phyloP scores from a whole-genome alignment of 2,329 filamentous ascomycete species.

The Phialocephala sp. region DNA sequence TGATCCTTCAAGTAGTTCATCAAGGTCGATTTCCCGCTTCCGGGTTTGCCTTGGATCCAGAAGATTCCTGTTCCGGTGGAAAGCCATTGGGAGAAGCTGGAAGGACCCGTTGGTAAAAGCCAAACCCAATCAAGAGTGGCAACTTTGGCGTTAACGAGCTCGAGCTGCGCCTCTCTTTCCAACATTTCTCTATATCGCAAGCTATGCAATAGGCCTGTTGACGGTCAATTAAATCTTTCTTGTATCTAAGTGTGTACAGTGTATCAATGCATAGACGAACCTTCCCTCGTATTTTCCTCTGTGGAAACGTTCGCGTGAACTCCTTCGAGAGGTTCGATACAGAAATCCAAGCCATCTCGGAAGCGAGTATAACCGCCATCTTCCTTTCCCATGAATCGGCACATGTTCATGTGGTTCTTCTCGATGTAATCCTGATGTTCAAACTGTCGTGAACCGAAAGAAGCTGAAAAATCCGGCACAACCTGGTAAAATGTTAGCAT shows the following conservation, averaged over 20 bases:
- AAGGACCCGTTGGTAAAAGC: neutral
- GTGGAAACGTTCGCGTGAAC: neutral
- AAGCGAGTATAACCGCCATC: neutral
- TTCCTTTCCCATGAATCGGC: neutral
- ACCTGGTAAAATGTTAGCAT: neutral
- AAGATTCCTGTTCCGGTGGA: neutral
- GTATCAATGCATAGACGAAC: neutral
- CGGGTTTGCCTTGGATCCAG: neutral
- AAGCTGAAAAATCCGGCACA: neutral
- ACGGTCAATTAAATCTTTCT: neutral
- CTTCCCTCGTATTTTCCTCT: neutral
- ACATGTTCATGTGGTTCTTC: neutral
- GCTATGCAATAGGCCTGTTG: neutral
- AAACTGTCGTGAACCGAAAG: neutral
- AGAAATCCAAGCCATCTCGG: neutral
- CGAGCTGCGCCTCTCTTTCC: neutral
- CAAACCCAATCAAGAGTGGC: neutral
- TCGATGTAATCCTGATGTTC: neutral
- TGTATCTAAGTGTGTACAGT: neutral
- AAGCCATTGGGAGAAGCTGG: neutral
- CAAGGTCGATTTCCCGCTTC: neutral
- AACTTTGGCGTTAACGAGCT: neutral
- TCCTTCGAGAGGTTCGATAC: neutral
- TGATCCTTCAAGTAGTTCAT: neutral
- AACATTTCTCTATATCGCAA: neutral